These are phyloP conservation scores for Arthrobotrys megalospora DNA, from an alignment of 2,329 filamentous ascomycete species.

Conservation along the genomic window DNA sequence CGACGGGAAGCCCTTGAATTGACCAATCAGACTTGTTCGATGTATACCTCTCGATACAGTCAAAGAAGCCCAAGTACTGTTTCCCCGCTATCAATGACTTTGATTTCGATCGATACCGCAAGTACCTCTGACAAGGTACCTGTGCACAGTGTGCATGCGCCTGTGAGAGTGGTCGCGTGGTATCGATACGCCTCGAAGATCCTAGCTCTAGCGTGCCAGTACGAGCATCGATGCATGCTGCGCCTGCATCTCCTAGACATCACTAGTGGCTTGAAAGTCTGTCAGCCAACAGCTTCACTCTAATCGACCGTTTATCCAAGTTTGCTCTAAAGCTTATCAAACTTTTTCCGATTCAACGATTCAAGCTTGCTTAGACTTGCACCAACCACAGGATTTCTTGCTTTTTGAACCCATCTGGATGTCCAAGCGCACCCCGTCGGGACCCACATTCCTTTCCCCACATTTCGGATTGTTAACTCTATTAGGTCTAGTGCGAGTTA, in stretches of 20 bases:
- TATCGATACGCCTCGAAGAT: conserved; percentile 14
- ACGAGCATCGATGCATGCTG: neutral
- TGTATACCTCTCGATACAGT: conserved; percentile 3
- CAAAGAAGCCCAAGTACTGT: neutral
- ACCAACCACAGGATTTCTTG: conserved; percentile 22
- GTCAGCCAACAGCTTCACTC: neutral
- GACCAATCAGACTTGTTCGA: conserved; percentile 9
- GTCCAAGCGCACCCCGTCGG: conserved; percentile 19
- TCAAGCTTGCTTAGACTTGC: conserved; percentile 10
- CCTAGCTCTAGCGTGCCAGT: neutral
- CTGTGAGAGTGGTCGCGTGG: conserved; percentile 27
- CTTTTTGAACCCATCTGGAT: neutral
- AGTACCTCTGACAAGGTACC: neutral
- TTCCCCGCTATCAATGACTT: conserved; percentile 7
- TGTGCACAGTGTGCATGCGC: neutral
- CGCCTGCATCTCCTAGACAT: neutral
- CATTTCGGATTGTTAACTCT: conserved; percentile 52
- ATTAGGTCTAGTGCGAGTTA: conserved; percentile 37
- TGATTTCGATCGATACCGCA: neutral
- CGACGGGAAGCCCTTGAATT: neutral
- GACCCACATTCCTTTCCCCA: conserved; percentile 38
- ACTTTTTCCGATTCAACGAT: conserved; percentile 16
- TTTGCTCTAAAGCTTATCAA: conserved; percentile 8
- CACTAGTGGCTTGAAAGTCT: neutral
- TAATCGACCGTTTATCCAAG: conserved; percentile 9